Evolutionary conservation across 371 early-diverging fungal genomes (phyloP).

Genomic region (Rhizopus arrhizus): DNA sequence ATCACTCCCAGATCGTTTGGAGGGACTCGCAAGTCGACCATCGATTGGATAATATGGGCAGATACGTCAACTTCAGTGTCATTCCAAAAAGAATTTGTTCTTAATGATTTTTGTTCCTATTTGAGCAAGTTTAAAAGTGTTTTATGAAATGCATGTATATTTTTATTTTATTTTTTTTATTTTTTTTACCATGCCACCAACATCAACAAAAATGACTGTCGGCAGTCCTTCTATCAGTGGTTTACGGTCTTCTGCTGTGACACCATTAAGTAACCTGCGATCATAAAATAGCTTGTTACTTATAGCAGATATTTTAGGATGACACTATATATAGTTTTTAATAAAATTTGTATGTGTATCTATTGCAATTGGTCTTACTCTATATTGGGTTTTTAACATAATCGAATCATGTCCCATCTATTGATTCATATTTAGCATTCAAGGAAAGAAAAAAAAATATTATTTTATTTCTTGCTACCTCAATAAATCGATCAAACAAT

Average conservation of each 20-base stretch:
- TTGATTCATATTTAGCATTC: not conserved
- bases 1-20: slow-evolving; percentile 67
- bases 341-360: not conserved
- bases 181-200: slow-evolving; percentile 42
- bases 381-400: slow-evolving; percentile 84
- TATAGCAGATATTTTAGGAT: slow-evolving; percentile 78
- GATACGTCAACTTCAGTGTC: slow-evolving; percentile 55
- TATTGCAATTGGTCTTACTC: slow-evolving; percentile 50
- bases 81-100: slow-evolving; percentile 58
- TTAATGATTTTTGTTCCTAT: slow-evolving; percentile 47
- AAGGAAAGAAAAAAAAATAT: not conserved
- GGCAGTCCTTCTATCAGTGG: slow-evolving; percentile 65
- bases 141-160: too few species aligned
- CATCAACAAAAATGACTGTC: slow-evolving; percentile 72
- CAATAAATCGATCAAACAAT: slow-evolving; percentile 79
- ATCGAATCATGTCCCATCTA: slow-evolving; percentile 42
- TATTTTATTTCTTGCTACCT: slow-evolving; percentile 16
- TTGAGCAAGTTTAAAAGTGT: too few species aligned
- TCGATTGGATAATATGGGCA: slow-evolving; percentile 40
- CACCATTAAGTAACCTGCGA: slow-evolving; percentile 62
- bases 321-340: slow-evolving; percentile 60
- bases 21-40: slow-evolving; percentile 45
- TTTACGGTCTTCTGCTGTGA: slow-evolving; percentile 45
- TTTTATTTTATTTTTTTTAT: too few species aligned
- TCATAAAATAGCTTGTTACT: slow-evolving; percentile 83